phyloP scores from a whole-genome alignment of 345 rosid genomes.

The Angophora floribunda region DNA sequence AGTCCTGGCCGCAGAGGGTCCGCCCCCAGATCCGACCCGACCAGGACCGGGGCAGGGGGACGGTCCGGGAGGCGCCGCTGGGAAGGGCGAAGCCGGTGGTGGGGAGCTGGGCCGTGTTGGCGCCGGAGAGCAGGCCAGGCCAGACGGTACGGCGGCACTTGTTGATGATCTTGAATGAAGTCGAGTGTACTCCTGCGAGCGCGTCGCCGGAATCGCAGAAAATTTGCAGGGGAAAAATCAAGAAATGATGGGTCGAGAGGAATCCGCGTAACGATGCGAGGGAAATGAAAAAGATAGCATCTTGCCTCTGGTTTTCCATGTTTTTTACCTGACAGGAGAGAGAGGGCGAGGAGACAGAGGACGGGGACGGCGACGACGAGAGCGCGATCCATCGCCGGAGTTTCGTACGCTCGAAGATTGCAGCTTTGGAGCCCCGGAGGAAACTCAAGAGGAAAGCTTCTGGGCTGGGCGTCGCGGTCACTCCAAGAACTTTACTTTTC shows the following conservation, averaged over 20 bases:
- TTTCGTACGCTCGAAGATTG: neutral
- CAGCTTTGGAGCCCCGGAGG: neutral
- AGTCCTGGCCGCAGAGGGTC: constrained; percentile 37
- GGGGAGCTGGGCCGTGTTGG: constrained; percentile 48
- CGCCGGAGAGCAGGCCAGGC: constrained; percentile 91
- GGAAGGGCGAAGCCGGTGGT: constrained; percentile 71
- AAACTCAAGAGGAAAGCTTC: neutral
- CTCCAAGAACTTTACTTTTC: constrained; percentile 19
- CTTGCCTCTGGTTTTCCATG: neutral
- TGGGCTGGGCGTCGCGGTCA: neutral
- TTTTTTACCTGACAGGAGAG: neutral
- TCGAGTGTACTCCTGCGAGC: neutral
- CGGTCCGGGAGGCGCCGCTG: constrained; percentile 46
- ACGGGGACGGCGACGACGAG: neutral
- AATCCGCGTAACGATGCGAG: neutral
- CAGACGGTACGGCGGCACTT: constrained; percentile 67
- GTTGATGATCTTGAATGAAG: constrained; percentile 64
- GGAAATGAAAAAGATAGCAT: neutral
- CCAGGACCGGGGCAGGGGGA: constrained; percentile 55
- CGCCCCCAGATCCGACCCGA: constrained; percentile 92
- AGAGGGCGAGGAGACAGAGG: neutral
- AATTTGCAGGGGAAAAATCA: neutral
- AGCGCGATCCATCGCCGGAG: neutral
- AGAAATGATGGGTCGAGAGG: neutral
- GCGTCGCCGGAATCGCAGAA: neutral